Base-by-base conservation (phyloP, 345 rosid species). In the Gossypium raimondii region DNA sequence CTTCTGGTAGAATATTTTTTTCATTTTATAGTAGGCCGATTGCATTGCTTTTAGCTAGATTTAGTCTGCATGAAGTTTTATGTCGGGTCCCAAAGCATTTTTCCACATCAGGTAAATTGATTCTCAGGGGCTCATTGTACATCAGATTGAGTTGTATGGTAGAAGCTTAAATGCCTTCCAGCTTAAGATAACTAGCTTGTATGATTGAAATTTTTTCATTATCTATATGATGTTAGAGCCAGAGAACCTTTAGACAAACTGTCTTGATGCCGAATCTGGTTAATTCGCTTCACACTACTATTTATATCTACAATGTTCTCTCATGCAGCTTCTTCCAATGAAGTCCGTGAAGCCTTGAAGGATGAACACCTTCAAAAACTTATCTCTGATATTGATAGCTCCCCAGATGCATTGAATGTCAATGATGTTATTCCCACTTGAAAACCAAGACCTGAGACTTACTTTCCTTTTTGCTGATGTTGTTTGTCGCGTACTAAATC, bases 321-420 rank as follows among this genome's bases (percentile, higher is more conserved):
- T 72, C 55, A 50, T 76, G 76, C 88, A 88, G 91, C 91, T 77
- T 81, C 87, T 64, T 84, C 89, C 17, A 73, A 75, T 67, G 92
- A 90, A 79, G 80, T 88, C 51, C 73, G 82, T 2, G 43, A 81
- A 60, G 85, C 79, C 41, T 80, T 90, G 73, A 77, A 70, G 75
- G 85, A 87, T 55, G 82, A 87, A 60, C 73, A 60, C 73, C 86
- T 88, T 67, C 81, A 67, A 68, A 82, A 85, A 67, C 84, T 86
- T 18, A 84, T 88, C 18, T 16, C 16, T 61, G 56, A 77, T 56
- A 77, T 87, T 13, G 87, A 88, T 78, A 60, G 73, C 65, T 86
- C 92, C 52, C 60, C 81, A 29, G 82, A 81, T 69, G 82, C 43
- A 60, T 25, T 60, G 64, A 60, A 60, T 60, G 41, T 60, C 17